phyloP scores from a whole-genome alignment of 768 basidiomycete species.

The Rossbeevera mucosa region DNA sequence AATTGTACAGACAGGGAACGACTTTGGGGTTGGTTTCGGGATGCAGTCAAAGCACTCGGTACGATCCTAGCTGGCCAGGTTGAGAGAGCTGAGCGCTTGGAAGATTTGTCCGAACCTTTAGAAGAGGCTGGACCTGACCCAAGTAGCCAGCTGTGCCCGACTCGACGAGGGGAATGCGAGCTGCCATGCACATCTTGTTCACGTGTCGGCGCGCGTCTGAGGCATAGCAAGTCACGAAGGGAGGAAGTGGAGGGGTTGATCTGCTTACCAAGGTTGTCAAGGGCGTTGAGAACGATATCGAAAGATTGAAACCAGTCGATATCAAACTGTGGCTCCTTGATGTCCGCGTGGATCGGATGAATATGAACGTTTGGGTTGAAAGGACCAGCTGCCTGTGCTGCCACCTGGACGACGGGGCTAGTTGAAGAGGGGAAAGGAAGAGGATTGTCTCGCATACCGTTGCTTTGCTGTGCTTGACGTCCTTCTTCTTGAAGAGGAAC shows the following conservation, averaged over 20 bases:
- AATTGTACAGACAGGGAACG: constrained; percentile 97
- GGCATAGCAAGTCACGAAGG: neutral
- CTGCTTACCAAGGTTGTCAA: constrained; percentile 89
- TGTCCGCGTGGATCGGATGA: constrained; percentile 88
- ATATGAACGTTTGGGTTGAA: constrained; percentile 90
- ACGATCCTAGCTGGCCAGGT: constrained; percentile 50
- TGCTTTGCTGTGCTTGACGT: constrained; percentile 95
- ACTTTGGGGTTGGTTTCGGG: constrained; percentile 89
- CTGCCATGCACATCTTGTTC: constrained; percentile 97
- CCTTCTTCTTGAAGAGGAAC: constrained; percentile 94
- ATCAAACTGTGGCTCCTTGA: constrained; percentile 90
- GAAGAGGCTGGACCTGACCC: constrained; percentile 92
- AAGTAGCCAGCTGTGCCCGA: constrained; percentile 96
- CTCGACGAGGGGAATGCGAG: constrained; percentile 85
- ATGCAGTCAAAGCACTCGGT: constrained; percentile 97
- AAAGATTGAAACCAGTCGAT: constrained; percentile 87
- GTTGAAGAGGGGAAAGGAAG: neutral
- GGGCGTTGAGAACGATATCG: constrained; percentile 89
- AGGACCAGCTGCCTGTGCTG: constrained; percentile 72
- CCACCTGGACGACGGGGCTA: constrained; percentile 47
- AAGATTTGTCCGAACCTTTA: constrained; percentile 53
- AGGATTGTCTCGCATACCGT: constrained; percentile 50
- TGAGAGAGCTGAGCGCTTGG: neutral
- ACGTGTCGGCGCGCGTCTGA: constrained; percentile 91
- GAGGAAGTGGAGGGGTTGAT: neutral